A percentile compares a stretch with the other conserved stretches of the same genome.
Evolutionary conservation across 2,329 filamentous ascomycete species (phyloP).

Genomic region (Ophiostoma tasmaniense): DNA sequence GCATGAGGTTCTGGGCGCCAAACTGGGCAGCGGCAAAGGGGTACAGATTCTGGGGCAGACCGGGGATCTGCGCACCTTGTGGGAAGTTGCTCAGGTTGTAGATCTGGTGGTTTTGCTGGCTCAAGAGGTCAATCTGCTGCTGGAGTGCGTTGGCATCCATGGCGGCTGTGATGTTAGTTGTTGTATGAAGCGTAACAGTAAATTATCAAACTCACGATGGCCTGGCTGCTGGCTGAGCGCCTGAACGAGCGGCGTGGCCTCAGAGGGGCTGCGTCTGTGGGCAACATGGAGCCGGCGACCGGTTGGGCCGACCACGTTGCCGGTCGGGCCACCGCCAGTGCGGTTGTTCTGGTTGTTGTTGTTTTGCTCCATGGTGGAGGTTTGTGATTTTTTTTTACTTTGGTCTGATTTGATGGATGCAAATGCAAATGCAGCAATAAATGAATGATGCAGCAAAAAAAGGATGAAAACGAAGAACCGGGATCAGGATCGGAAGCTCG

Average conservation of each 20-base stretch:
- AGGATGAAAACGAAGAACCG: background rate
- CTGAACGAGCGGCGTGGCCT: slow-evolving; percentile 96
- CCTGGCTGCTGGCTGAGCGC: slow-evolving; percentile 37
- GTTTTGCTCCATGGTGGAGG: background rate
- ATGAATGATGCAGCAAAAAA: background rate
- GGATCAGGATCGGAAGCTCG: slow-evolving; percentile 1
- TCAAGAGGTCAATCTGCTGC: slow-evolving; percentile 93
- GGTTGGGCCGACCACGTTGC: slow-evolving; percentile 57
- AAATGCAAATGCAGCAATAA: background rate
- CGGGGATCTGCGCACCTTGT: slow-evolving; percentile 35
- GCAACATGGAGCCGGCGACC: slow-evolving; percentile 94
- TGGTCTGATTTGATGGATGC: background rate
- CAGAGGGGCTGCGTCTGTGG: slow-evolving; percentile 91
- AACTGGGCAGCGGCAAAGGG: slow-evolving; percentile 38
- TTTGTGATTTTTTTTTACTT: background rate
- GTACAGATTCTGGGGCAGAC: background rate
- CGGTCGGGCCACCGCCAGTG: slow-evolving; percentile 28
- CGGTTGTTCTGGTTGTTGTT: slow-evolving; percentile 1
- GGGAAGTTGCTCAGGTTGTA: background rate
- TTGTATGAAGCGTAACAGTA: background rate
- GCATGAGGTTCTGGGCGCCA: slow-evolving; percentile 56
- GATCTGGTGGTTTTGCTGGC: slow-evolving; percentile 96
- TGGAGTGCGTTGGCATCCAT: slow-evolving; percentile 97
- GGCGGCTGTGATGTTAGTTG: slow-evolving; percentile 29
- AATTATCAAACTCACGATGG: background rate